phyloP scores from a whole-genome alignment of 2,329 filamentous ascomycete species.

The Penicillium vulpinum region DNA sequence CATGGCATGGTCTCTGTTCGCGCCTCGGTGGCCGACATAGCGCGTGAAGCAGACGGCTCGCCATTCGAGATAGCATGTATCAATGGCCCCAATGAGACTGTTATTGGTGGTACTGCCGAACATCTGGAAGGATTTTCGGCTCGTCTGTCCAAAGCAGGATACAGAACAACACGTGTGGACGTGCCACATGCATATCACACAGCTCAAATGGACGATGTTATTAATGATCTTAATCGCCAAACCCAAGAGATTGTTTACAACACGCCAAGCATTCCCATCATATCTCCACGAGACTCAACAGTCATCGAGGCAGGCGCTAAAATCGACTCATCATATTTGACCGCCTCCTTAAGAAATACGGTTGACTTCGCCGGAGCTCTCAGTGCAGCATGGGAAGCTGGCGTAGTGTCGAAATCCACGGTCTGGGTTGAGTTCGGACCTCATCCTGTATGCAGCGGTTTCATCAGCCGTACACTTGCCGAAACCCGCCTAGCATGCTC shows the following conservation, averaged over 20 bases:
- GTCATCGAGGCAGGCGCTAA: background rate
- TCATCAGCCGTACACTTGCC: constrained; percentile 65
- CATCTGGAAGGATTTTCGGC: constrained; percentile 58
- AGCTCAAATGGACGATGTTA: constrained; percentile 15
- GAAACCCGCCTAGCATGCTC: background rate
- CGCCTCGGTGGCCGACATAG: constrained; percentile 38
- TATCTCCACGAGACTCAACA: background rate
- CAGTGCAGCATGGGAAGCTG: constrained; percentile 33
- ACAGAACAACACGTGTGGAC: constrained; percentile 61
- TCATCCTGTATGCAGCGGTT: constrained; percentile 68
- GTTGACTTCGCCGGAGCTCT: constrained; percentile 69
- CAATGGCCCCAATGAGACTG: constrained; percentile 73
- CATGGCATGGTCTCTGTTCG: constrained; percentile 66
- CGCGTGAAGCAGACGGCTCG: constrained; percentile 35
- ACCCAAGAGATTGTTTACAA: background rate
- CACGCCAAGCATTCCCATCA: background rate
- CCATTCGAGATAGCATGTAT: constrained; percentile 65
- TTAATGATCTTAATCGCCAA: background rate
- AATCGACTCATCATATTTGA: background rate
- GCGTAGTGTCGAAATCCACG: constrained; percentile 46
- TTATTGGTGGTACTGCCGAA: constrained; percentile 64
- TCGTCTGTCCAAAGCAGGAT: constrained; percentile 52
- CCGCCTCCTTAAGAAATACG: constrained; percentile 50
- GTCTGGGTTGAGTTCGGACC: constrained; percentile 73
- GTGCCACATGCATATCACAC: constrained; percentile 60